Base-by-base conservation (phyloP, 306 rosid species). In the Alnus rubra region DNA sequence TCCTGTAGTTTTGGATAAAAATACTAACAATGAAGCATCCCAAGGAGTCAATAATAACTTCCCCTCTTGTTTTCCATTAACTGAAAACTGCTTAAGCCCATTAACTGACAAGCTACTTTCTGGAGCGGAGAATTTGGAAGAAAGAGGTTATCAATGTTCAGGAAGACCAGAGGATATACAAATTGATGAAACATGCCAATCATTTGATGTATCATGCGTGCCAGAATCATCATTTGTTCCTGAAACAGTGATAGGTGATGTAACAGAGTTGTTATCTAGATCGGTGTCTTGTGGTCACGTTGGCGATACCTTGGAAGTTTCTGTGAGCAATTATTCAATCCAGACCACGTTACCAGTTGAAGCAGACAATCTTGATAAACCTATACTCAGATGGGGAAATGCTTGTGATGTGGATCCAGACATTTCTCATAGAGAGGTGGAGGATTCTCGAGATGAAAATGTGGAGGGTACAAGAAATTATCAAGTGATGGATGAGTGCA, bases 191-290 rank as follows among this genome's bases (percentile, higher is more conserved):
- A 81, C 83, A 49, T 67, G 78, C 75, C 76, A 86, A 64, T 86
- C 91, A 42, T 33, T 69, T 50, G 87, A 90, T 83, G 54, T 81
- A 77, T 91, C 93, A 18, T 71, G 77, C 56, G 95, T 87, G 59
- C 93, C 90, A 54, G 97, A 91, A 83, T 84, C 92, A 52, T 76
- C 87, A 62, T 84, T 78, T 39, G 88, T 88, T 86, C 91, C 94
- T 18, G 92, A 91, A 84, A 86, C 90, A 58, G 86, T 79, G 73
- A 70, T 84, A 52, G 78, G 78, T 64, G 64, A 79, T 81, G 89
- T 86, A 63, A 79, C 62, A 33, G 88, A 86, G 64, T 60, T 82
- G 75, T 74, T 63, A 33, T 83, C 81, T 80, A 77, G 77, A 80
- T 82, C 84, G 72, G 77, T 78, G 73, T 80, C 92, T 52, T 81